These are phyloP conservation scores for Abelmoschus esculentus DNA, from an alignment of 345 rosid genomes.

Conservation along the genomic window DNA sequence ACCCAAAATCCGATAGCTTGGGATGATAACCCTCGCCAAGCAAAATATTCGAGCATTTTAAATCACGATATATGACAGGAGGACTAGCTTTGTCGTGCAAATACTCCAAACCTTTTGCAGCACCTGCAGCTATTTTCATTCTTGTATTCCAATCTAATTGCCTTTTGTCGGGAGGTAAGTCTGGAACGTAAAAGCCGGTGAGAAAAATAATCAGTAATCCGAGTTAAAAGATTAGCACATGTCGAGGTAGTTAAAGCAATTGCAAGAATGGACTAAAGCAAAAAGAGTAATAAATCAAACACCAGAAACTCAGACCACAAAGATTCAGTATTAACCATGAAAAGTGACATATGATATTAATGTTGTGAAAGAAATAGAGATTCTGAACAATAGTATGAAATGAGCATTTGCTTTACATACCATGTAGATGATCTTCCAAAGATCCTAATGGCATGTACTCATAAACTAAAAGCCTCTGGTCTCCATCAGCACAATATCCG, in stretches of 20 bases:
- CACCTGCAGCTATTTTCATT: conserved; percentile 73
- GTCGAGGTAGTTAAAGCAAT: background rate
- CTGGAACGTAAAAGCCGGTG: conserved; percentile 21
- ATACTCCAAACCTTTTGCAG: conserved; percentile 69
- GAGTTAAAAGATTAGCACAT: background rate
- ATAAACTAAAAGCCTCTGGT: conserved; percentile 88
- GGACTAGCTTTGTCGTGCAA: conserved; percentile 62
- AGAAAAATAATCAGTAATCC: conserved; percentile 1
- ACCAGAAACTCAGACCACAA: background rate
- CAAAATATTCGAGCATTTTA: conserved; percentile 65
- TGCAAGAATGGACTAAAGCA: background rate
- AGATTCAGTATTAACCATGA: conserved; percentile 5
- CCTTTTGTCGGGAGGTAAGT: conserved; percentile 49
- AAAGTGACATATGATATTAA: background rate
- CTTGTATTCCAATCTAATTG: conserved; percentile 66
- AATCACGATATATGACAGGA: conserved; percentile 67
- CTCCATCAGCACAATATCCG: conserved; percentile 97
- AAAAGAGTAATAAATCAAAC: background rate
- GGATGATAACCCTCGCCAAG: conserved; percentile 58
- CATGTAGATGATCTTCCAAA: conserved; percentile 86
- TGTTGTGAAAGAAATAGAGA: conserved; percentile 5
- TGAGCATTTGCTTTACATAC: conserved; percentile 25
- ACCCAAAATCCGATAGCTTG: conserved; percentile 67
- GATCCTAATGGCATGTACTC: conserved; percentile 95
- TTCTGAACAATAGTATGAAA: background rate